Conservation (phyloP, 345 rosid genomes). For the Firmiana major region DNA sequence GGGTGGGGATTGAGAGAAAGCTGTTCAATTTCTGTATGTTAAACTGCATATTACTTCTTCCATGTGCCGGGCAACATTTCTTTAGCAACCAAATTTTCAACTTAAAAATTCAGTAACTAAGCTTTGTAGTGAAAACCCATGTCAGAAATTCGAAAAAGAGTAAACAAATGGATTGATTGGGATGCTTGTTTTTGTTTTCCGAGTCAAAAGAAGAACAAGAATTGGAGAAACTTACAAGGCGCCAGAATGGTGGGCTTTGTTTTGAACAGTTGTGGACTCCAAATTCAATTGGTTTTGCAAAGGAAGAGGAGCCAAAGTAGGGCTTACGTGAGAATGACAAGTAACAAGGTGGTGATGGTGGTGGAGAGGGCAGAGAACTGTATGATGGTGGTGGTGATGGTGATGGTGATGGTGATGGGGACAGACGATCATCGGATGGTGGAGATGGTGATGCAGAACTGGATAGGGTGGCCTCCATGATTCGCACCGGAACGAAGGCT, state of each 20-base stretch:
- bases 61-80: not conserved
- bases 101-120: not conserved
- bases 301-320: slow-evolving; percentile 9
- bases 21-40: no score
- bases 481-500: not conserved
- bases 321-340: slow-evolving; percentile 8
- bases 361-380: not conserved
- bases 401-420: not conserved
- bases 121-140: not conserved
- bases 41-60: no score
- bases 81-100: not conserved
- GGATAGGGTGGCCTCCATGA: slow-evolving; percentile 8
- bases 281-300: slow-evolving; percentile 14
- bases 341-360: slow-evolving; percentile 13
- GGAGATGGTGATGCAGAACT: slow-evolving; percentile 18
- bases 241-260: not conserved
- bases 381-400: slow-evolving; percentile 5
- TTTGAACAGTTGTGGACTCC: not conserved
- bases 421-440: not conserved
- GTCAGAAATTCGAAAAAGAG: not conserved
- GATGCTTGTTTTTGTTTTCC: not conserved
- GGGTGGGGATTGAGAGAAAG: not conserved
- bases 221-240: slow-evolving; percentile 22
- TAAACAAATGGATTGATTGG: not conserved
- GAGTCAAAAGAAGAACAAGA: not conserved